A percentile compares a stretch with the other conserved stretches of the same genome.
These are phyloP conservation scores for Geranomyces michiganensis DNA, from an alignment of 192 early-diverging fungal species.

Conservation along the genomic window DNA sequence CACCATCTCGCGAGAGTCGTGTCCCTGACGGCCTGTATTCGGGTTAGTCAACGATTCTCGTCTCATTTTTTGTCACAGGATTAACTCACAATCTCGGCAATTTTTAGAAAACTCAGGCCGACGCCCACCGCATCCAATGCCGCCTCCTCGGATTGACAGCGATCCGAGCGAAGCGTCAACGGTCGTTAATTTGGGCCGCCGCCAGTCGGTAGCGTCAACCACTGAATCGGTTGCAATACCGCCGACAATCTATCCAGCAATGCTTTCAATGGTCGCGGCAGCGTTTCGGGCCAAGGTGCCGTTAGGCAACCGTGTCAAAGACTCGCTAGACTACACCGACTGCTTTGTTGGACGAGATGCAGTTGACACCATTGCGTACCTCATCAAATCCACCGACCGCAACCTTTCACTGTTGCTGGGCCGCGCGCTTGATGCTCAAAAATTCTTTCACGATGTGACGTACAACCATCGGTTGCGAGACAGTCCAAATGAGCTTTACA, in stretches of 20 bases:
- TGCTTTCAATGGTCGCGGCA: slow-evolving; percentile 47
- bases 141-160: slow-evolving; percentile 9
- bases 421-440: slow-evolving; percentile 85
- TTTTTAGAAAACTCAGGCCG: no score
- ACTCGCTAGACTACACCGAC: slow-evolving; percentile 79
- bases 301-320: slow-evolving; percentile 65
- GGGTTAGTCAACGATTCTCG: no score
- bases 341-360: slow-evolving; percentile 88
- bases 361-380: slow-evolving; percentile 78
- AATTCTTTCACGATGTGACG: slow-evolving; percentile 89
- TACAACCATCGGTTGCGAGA: slow-evolving; percentile 89
- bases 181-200: neutral
- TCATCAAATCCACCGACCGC: slow-evolving; percentile 83
- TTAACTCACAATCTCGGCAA: neutral
- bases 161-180: slow-evolving; percentile 12
- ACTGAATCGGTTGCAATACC: neutral
- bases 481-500: slow-evolving; percentile 78
- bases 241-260: slow-evolving; percentile 44
- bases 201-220: slow-evolving; percentile 4
- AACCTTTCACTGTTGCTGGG: slow-evolving; percentile 87
- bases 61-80: no score
- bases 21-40: no score
- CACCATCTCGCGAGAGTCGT: no score
- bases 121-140: slow-evolving; percentile 3
- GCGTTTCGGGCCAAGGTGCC: slow-evolving; percentile 39